Evolutionary conservation across 805 yeast genomes (phyloP).

Genomic region (Hyphopichia homilentoma): DNA sequence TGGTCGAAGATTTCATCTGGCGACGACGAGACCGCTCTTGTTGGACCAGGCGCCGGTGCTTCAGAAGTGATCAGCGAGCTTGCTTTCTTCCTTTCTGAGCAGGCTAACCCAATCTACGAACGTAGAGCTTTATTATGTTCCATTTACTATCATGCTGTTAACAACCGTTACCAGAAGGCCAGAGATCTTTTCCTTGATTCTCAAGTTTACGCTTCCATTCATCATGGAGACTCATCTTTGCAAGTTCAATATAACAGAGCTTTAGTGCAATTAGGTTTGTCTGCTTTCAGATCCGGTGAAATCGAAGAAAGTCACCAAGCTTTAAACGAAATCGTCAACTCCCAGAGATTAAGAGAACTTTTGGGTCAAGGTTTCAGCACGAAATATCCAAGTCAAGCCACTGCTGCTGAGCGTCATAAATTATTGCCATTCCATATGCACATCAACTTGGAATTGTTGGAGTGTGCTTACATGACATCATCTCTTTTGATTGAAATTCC

Average conservation of each 20-base stretch:
- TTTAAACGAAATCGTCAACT: slow-evolving; percentile 81
- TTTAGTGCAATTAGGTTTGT: slow-evolving; percentile 89
- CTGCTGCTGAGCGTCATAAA: slow-evolving; percentile 68
- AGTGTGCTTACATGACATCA: slow-evolving; percentile 87
- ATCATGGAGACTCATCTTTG: slow-evolving; percentile 76
- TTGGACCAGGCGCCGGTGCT: slow-evolving; percentile 23
- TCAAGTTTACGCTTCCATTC: slow-evolving; percentile 78
- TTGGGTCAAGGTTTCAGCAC: slow-evolving; percentile 83
- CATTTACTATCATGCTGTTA: slow-evolving; percentile 88
- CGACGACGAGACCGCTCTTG: slow-evolving; percentile 6
- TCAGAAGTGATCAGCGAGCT: slow-evolving; percentile 58
- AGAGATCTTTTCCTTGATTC: slow-evolving; percentile 85
- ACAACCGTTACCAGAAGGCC: slow-evolving; percentile 78
- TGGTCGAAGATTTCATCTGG: slow-evolving; percentile 50
- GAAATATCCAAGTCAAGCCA: slow-evolving; percentile 56
- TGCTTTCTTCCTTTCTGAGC: slow-evolving; percentile 61
- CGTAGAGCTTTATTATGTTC: slow-evolving; percentile 82
- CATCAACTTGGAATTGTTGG: slow-evolving; percentile 90
- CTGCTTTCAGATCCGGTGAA: slow-evolving; percentile 90
- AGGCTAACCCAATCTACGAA: slow-evolving; percentile 64
- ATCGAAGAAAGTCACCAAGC: slow-evolving; percentile 83
- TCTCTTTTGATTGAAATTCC: slow-evolving; percentile 92
- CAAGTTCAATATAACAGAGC: slow-evolving; percentile 96
- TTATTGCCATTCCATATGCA: slow-evolving; percentile 97
- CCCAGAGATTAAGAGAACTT: slow-evolving; percentile 83